Base-by-base conservation (phyloP, 176 grass and related monocot species). In the Musa acuminata region DNA sequence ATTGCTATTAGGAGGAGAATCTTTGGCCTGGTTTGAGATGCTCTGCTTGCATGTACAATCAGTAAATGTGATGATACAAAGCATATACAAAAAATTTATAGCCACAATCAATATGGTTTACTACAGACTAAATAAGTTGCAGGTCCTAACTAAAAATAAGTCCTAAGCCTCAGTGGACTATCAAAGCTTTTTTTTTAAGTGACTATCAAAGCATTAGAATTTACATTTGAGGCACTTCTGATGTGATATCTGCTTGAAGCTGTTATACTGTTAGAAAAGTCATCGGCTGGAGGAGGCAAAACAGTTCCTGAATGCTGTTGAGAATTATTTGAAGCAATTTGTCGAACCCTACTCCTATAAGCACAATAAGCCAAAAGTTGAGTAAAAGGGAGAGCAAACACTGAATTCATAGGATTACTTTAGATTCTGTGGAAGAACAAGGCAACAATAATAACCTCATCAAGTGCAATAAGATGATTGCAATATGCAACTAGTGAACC, bases 341-440 rank as follows among this genome's bases (percentile, higher is more conserved):
- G 95, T 16, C 88, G 95, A 54, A 99, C 88, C 86, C 88, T 89
- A 82, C 88, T 99, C 88, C 95, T 99, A 77, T 71, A 68, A 68
- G 52, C 74, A 81, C 57, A 72, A 21, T 35, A 80, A 66, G 71
- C 5, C 8, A 19, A 67, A 68, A 84, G 13, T n/a, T 49, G 75
- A 52, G 62, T 23, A 57, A 11, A 70, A 72, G 73, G 79, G 60
- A 35, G 72, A 23, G 59, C 24, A 52, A 24, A 43, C 3, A 43
- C 0, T 43, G 35, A 43, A 43, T 43, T 5, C 35, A 48, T 17
- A 69, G 4, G 29, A 17, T 67, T n/a, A 29, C 26, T 19, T 53
- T 50, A 53, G 69, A 71, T 83, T 78, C 93, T 89, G 80, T 96
- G 89, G 76, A 96, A 8, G 27, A 54, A 12, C 10, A 51, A 50